Conservation (phyloP, 1,284 basidiomycete genomes). For the Puccinia novopanici region DNA sequence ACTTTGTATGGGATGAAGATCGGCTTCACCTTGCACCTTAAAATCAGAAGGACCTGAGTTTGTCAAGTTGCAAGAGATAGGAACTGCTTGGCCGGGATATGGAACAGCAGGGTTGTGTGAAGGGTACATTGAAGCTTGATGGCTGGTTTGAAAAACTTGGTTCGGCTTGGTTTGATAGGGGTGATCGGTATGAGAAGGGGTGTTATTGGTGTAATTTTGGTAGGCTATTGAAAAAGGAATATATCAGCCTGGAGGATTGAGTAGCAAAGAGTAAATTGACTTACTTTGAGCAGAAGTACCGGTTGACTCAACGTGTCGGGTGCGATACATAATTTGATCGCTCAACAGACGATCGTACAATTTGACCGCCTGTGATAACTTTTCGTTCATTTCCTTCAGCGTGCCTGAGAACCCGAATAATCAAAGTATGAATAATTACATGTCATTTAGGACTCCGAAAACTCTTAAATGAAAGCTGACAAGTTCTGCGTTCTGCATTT, state of each 20-base stretch:
- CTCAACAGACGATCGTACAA: slow-evolving; percentile 84
- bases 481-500: slow-evolving; percentile 82
- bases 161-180: neutral
- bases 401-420: slow-evolving; percentile 66
- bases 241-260: neutral
- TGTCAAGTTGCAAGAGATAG: neutral
- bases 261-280: neutral
- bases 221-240: neutral
- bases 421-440: slow-evolving; percentile 13
- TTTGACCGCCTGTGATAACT: slow-evolving; percentile 84
- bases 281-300: neutral
- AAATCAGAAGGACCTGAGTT: neutral
- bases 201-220: neutral
- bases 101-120: neutral
- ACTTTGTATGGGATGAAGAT: neutral
- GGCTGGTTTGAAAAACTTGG: neutral
- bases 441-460: neutral
- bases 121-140: neutral
- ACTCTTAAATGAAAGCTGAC: slow-evolving; percentile 65
- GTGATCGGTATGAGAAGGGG: neutral
- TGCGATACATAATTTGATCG: slow-evolving; percentile 67
- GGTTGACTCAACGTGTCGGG: slow-evolving; percentile 10
- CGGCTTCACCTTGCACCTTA: neutral
- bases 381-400: slow-evolving; percentile 87
- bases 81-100: neutral